Evolutionary conservation across 2,329 filamentous ascomycete species (phyloP).

Genomic region (Aspergillus sp.): DNA sequence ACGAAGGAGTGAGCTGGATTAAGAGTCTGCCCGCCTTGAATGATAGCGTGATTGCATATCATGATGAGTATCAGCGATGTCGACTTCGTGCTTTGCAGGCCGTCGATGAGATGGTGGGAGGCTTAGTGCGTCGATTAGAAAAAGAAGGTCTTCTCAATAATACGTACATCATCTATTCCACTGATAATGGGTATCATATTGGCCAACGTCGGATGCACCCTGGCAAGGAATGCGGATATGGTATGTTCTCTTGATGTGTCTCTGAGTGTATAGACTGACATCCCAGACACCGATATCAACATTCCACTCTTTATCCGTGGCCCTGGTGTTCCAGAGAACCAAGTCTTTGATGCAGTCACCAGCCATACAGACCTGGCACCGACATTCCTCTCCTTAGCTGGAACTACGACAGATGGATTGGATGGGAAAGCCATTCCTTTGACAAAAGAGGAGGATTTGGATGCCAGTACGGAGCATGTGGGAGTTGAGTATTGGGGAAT

Average conservation of each 20-base stretch:
- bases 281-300: slow-evolving; percentile 48
- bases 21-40: slow-evolving; percentile 37
- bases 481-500: slow-evolving; percentile 54
- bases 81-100: slow-evolving; percentile 45
- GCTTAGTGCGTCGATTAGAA: slow-evolving; percentile 35
- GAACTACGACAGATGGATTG: slow-evolving; percentile 42
- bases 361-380: slow-evolving; percentile 60
- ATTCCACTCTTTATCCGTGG: slow-evolving; percentile 55
- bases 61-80: slow-evolving; percentile 46
- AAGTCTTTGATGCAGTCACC: slow-evolving; percentile 43
- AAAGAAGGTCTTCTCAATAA: slow-evolving; percentile 37
- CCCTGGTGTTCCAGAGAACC: slow-evolving; percentile 44
- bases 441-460: slow-evolving; percentile 15
- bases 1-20: slow-evolving; percentile 43
- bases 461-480: slow-evolving; percentile 47
- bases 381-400: slow-evolving; percentile 47
- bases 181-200: slow-evolving; percentile 56
- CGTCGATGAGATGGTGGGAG: slow-evolving; percentile 49
- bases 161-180: slow-evolving; percentile 55
- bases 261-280: neutral
- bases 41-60: slow-evolving; percentile 40
- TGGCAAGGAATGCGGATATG: slow-evolving; percentile 52
- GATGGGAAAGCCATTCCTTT: slow-evolving; percentile 51
- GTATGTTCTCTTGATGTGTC: too few species aligned
- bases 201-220: slow-evolving; percentile 53